These are phyloP conservation scores for Pichia sporocuriosa DNA, from an alignment of 805 yeast species.

Conservation along the genomic window DNA sequence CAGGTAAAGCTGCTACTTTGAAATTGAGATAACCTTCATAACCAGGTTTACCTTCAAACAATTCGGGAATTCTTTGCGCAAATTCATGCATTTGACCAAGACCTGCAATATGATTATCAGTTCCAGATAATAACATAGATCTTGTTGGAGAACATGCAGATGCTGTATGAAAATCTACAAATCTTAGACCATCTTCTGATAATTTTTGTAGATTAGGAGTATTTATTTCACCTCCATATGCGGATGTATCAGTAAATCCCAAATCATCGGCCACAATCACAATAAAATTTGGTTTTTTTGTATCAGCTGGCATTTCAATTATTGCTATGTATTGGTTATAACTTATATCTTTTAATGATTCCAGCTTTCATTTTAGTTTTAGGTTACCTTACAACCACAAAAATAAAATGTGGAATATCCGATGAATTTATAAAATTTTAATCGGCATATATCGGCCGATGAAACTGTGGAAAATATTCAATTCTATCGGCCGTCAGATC, in stretches of 20 bases:
- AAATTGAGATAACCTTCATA: conserved; percentile 49
- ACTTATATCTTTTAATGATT: no score
- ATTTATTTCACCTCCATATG: conserved; percentile 52
- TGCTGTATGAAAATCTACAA: conserved; percentile 57
- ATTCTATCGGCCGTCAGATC: no score
- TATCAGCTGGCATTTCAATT: no score
- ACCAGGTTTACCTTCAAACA: conserved; percentile 41
- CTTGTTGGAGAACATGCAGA: conserved; percentile 62
- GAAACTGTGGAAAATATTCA: no score
- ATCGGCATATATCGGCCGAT: no score
- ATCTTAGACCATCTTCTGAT: conserved; percentile 39
- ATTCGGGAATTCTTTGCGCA: conserved; percentile 32
- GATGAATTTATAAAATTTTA: no score
- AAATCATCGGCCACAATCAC: conserved; percentile 56
- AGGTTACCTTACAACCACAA: no score
- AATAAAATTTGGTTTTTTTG: conserved; percentile 43
- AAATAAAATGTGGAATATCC: no score
- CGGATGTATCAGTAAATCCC: conserved; percentile 49
- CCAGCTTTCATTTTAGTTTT: no score
- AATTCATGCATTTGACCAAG: conserved; percentile 52
- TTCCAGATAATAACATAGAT: conserved; percentile 54
- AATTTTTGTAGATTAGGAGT: conserved; percentile 46
- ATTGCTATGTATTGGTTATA: no score
- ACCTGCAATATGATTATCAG: conserved; percentile 57
- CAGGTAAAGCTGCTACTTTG: conserved; percentile 47